Evolutionary conservation across 2,329 filamentous ascomycete species (phyloP).

Genomic region (Penicillium sp.): DNA sequence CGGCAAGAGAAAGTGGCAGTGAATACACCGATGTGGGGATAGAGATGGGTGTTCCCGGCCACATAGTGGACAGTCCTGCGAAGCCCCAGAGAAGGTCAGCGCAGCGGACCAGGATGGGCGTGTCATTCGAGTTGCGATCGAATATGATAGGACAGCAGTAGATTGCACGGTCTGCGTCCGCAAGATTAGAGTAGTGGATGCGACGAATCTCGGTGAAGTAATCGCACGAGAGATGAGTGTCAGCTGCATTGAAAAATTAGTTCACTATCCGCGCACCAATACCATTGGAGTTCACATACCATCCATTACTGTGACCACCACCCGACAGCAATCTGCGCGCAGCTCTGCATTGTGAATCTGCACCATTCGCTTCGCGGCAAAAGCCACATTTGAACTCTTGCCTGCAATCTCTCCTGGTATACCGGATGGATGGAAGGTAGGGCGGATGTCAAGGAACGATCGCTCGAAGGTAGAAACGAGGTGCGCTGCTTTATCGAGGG

Average conservation of each 20-base stretch:
- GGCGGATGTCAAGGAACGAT: constrained; percentile 66
- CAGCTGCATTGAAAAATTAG: constrained; percentile 19
- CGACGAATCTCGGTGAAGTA: constrained; percentile 66
- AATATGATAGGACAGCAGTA: constrained; percentile 72
- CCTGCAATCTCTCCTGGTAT: constrained; percentile 68
- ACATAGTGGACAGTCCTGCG: constrained; percentile 68
- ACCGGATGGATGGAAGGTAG: constrained; percentile 65
- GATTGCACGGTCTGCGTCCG: constrained; percentile 52
- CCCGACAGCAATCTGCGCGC: constrained; percentile 50
- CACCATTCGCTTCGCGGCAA: constrained; percentile 54
- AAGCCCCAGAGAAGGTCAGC: constrained; percentile 72
- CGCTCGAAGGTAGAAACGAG: constrained; percentile 64
- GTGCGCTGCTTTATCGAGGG: constrained; percentile 60
- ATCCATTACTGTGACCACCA: constrained; percentile 71
- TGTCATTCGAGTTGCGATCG: constrained; percentile 68
- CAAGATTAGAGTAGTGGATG: constrained; percentile 57
- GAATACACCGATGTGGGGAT: constrained; percentile 75
- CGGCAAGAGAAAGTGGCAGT: constrained; percentile 64
- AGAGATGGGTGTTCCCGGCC: constrained; percentile 62
- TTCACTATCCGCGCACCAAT: too few species aligned
- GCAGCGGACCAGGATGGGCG: constrained; percentile 67
- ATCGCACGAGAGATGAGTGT: constrained; percentile 65
- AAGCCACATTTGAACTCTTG: constrained; percentile 73
- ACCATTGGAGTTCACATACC: constrained; percentile 49
- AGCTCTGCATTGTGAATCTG: constrained; percentile 24